A percentile compares a stretch with the other conserved stretches of the same genome.
These are phyloP conservation scores for Phoenix dactylifera DNA, from an alignment of 176 grass and related monocot genomes.

Conservation along the genomic window DNA sequence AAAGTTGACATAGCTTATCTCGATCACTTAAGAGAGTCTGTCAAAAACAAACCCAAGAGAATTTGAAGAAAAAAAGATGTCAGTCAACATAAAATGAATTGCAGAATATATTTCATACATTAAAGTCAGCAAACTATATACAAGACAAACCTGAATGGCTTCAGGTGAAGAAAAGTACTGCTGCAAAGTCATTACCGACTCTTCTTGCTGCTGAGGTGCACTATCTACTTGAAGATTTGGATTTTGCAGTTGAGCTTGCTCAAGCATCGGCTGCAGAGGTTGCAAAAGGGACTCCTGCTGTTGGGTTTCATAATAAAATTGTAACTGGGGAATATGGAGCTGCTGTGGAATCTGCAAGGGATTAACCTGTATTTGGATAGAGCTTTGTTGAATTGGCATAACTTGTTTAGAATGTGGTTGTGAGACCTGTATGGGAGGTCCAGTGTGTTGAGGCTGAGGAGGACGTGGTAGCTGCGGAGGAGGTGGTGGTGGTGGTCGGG, in stretches of 20 bases:
- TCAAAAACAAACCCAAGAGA: constrained; percentile 6
- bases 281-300: no score
- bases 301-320: constrained; percentile 44
- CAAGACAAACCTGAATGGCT: constrained; percentile 77
- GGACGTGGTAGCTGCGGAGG: constrained; percentile 80
- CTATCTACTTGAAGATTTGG: constrained; percentile 41
- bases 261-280: constrained; percentile 27
- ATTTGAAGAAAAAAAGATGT: neutral
- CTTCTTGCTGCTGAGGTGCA: constrained; percentile 39
- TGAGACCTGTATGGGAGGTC: constrained; percentile 26
- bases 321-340: constrained; percentile 50
- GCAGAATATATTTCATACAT: no score
- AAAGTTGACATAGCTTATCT: constrained; percentile 79
- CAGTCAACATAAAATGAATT: no score
- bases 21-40: constrained; percentile 79
- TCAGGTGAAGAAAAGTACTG: constrained; percentile 82
- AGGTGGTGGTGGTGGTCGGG: constrained; percentile 56
- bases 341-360: constrained; percentile 70
- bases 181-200: constrained; percentile 51
- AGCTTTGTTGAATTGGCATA: constrained; percentile 32
- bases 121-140: neutral
- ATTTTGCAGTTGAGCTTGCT: constrained; percentile 35
- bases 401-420: constrained; percentile 41
- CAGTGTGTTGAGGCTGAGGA: constrained; percentile 53
- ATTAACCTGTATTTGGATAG: constrained; percentile 43